Conservation (phyloP, 2,329 filamentous ascomycete genomes). For the Pseudogymnoascus sp. region DNA sequence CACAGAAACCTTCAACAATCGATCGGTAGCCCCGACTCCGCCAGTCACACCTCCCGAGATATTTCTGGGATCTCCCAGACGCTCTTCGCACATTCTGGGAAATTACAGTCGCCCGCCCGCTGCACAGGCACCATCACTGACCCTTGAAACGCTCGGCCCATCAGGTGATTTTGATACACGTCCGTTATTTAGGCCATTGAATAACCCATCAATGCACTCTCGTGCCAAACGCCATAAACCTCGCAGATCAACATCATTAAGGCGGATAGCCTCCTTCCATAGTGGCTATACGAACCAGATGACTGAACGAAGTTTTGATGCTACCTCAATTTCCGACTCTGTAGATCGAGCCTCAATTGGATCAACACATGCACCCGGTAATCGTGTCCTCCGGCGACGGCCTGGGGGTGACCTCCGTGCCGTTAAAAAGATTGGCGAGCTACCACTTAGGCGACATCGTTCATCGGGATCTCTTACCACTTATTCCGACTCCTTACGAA, state of each 20-base stretch:
- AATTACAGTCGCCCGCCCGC: slow-evolving; percentile 31
- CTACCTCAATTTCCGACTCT: slow-evolving; percentile 48
- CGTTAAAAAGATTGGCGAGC: slow-evolving; percentile 54
- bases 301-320: slow-evolving; percentile 52
- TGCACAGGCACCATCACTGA: slow-evolving; percentile 24
- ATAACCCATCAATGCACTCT: slow-evolving; percentile 15
- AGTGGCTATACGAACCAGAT: slow-evolving; percentile 44
- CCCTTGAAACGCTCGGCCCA: slow-evolving; percentile 19
- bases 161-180: slow-evolving; percentile 14
- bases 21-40: slow-evolving; percentile 47
- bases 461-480: slow-evolving; percentile 52
- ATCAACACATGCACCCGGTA: slow-evolving; percentile 35
- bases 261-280: slow-evolving; percentile 51
- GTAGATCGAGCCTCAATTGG: slow-evolving; percentile 36
- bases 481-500: slow-evolving; percentile 51
- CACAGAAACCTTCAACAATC: slow-evolving; percentile 41
- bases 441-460: slow-evolving; percentile 42
- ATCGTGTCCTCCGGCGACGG: slow-evolving; percentile 58
- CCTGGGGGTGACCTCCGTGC: slow-evolving; percentile 69
- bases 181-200: slow-evolving; percentile 12
- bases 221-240: slow-evolving; percentile 33
- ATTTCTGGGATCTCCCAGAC: slow-evolving; percentile 37
- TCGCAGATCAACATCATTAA: slow-evolving; percentile 41
- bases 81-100: slow-evolving; percentile 47
- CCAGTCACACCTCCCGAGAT: slow-evolving; percentile 51